These are phyloP conservation scores for Claviceps digitariae DNA, from an alignment of 2,329 filamentous ascomycete species.

Conservation along the genomic window DNA sequence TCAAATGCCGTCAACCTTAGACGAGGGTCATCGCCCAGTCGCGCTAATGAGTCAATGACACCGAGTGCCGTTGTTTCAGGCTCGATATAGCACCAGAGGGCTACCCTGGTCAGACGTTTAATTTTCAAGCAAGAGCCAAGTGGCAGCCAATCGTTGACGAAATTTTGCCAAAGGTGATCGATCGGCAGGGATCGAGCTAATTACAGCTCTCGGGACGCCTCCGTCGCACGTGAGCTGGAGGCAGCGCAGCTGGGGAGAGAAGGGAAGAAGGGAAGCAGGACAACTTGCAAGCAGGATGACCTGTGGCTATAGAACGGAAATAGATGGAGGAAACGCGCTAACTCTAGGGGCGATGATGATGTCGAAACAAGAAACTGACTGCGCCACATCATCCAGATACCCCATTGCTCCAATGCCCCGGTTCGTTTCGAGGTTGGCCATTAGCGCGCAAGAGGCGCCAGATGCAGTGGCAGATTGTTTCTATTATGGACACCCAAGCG, in stretches of 20 bases:
- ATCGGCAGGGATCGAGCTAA: not conserved
- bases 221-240: not conserved
- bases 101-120: not conserved
- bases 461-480: not conserved
- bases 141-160: not conserved
- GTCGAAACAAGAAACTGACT: not conserved
- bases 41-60: not conserved
- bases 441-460: not conserved
- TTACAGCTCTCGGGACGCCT: not conserved
- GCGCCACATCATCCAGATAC: not conserved
- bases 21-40: too few species aligned
- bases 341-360: not conserved
- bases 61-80: not conserved
- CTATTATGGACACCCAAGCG: not conserved
- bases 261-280: too few species aligned
- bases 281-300: too few species aligned
- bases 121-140: not conserved
- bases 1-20: too few species aligned
- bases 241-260: not conserved
- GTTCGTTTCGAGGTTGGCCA: not conserved
- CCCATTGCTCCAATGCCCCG: not conserved
- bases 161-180: not conserved
- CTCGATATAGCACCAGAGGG: not conserved
- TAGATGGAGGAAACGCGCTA: not conserved
- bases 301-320: not conserved